Conservation (phyloP, 1,284 basidiomycete genomes). For the Bondarzewia mesenterica region DNA sequence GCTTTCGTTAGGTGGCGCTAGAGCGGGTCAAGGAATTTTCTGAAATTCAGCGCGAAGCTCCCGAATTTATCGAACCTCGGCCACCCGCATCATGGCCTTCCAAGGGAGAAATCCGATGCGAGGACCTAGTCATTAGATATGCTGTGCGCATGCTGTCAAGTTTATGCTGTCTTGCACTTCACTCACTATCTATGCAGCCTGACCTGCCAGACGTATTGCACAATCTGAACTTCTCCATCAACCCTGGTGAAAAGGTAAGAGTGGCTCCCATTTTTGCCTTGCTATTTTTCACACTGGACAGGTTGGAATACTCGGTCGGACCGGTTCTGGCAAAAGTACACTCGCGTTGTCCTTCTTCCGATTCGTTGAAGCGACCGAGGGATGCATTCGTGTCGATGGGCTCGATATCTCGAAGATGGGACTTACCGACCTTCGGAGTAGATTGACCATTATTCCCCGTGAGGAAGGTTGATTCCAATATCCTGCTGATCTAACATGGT, state of each 20-base stretch:
- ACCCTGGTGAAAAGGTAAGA: slow-evolving; percentile 63
- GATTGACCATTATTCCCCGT: slow-evolving; percentile 91
- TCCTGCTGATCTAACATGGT: neutral
- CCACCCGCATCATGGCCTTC: slow-evolving; percentile 80
- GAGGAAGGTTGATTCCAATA: slow-evolving; percentile 1
- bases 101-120: slow-evolving; percentile 67
- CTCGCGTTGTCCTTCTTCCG: slow-evolving; percentile 93
- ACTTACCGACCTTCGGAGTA: slow-evolving; percentile 79
- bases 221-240: slow-evolving; percentile 69
- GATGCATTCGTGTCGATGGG: slow-evolving; percentile 82
- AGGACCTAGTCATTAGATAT: slow-evolving; percentile 81
- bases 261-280: neutral
- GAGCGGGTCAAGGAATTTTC: slow-evolving; percentile 91
- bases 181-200: slow-evolving; percentile 35
- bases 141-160: slow-evolving; percentile 46
- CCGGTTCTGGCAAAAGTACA: slow-evolving; percentile 87
- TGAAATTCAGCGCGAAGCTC: slow-evolving; percentile 67
- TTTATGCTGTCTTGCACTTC: neutral
- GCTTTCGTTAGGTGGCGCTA: slow-evolving; percentile 59
- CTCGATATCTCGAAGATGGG: slow-evolving; percentile 82
- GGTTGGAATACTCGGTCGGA: slow-evolving; percentile 85
- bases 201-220: slow-evolving; percentile 85
- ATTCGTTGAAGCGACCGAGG: slow-evolving; percentile 84
- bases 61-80: slow-evolving; percentile 82
- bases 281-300: slow-evolving; percentile 13